Percentiles rank a stretch among this genome's conserved stretches.
phyloP scores from a whole-genome alignment of 805 yeast genomes.

The Yarrowia divulgata region DNA sequence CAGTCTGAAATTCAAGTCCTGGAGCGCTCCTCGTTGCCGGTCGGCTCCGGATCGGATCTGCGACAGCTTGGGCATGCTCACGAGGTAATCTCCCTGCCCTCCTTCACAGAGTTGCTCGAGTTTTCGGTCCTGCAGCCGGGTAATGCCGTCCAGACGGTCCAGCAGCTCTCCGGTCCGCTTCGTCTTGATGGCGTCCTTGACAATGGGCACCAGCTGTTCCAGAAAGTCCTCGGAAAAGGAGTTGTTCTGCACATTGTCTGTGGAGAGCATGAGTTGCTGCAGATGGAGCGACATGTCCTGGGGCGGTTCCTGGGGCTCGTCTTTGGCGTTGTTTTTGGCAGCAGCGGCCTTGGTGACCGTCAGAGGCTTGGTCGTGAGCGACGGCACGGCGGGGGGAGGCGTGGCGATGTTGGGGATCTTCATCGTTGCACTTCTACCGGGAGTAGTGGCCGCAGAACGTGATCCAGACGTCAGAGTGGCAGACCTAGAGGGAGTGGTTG shows the following conservation, averaged over 20 bases:
- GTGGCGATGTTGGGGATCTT: conserved; percentile 8
- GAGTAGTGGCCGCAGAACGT: conserved; percentile 20
- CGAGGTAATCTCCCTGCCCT: conserved; percentile 59
- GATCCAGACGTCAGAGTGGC: not conserved
- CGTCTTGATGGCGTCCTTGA: conserved; percentile 65
- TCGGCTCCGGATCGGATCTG: conserved; percentile 65
- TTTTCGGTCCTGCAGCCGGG: conserved; percentile 67
- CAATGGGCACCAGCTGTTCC: conserved; percentile 79
- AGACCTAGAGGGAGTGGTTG: conserved; percentile 2
- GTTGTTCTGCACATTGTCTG: conserved; percentile 22
- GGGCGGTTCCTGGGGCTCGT: conserved; percentile 22
- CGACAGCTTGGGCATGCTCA: conserved; percentile 67
- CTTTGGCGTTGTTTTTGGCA: conserved; percentile 5
- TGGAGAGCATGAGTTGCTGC: conserved; percentile 33
- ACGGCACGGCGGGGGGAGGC: not conserved
- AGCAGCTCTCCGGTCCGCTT: conserved; percentile 65
- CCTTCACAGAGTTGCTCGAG: conserved; percentile 67
- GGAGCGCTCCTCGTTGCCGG: conserved; percentile 62
- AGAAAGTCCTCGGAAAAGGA: conserved; percentile 64
- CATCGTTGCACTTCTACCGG: conserved; percentile 21
- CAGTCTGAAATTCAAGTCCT: conserved; percentile 63
- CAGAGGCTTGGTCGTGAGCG: conserved; percentile 21
- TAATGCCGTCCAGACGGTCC: conserved; percentile 61
- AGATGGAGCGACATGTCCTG: conserved; percentile 36
- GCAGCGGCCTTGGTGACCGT: not conserved